phyloP scores from a whole-genome alignment of 441 rosid genomes.

The Corymbia calophylla region DNA sequence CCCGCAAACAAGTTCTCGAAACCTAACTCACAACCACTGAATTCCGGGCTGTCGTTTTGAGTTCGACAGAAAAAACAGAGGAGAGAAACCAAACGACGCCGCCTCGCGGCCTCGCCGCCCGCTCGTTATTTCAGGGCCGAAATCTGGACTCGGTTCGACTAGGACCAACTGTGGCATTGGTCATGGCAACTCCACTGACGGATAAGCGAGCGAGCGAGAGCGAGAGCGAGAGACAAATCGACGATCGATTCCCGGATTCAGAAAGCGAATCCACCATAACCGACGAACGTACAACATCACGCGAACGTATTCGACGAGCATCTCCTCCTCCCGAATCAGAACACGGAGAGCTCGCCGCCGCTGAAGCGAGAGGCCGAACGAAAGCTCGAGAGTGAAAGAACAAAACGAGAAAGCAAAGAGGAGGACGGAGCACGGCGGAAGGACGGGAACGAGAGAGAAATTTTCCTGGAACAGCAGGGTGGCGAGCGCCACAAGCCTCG shows the following conservation, averaged over 20 bases:
- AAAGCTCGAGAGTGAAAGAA: background rate
- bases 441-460: background rate
- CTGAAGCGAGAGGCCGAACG: no score
- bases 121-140: background rate
- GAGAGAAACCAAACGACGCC: background rate
- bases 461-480: background rate
- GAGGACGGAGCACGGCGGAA: background rate
- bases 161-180: no score
- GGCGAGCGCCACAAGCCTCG: background rate
- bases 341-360: no score
- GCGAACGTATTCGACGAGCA: background rate
- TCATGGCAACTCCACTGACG: background rate
- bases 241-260: background rate
- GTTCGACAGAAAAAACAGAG: background rate
- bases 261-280: background rate
- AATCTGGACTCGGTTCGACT: background rate
- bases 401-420: background rate
- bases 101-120: background rate
- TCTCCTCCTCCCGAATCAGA: background rate
- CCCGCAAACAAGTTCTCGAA: background rate
- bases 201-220: background rate
- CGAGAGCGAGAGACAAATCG: background rate
- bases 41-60: background rate
- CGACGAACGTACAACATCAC: background rate
- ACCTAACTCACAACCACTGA: background rate